Percentiles rank a stretch among this genome's conserved stretches.
phyloP scores from a whole-genome alignment of 192 early-diverging fungal genomes.

The Nowakowskiella sp. region DNA sequence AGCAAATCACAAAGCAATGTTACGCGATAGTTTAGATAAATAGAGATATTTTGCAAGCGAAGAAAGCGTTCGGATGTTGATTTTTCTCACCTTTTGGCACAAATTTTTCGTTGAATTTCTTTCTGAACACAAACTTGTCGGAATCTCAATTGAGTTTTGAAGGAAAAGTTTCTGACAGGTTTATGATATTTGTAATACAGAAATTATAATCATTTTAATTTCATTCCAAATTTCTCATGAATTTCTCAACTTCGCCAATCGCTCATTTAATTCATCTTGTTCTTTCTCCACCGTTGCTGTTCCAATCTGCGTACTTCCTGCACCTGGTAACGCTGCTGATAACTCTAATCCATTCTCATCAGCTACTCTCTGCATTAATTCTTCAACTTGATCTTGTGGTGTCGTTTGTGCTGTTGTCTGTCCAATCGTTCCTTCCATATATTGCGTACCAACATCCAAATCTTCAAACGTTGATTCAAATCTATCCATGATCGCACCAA shows the following conservation, averaged over 20 bases:
- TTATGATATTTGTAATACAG: too few relatives aligned
- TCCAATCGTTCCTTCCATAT: slow-evolving; percentile 92
- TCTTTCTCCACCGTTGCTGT: slow-evolving; percentile 42
- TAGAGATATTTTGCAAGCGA: too few relatives aligned
- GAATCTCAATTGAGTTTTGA: too few relatives aligned
- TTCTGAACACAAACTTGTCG: too few relatives aligned
- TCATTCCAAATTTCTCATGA: too few relatives aligned
- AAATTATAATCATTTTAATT: too few relatives aligned
- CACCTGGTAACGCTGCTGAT: slow-evolving; percentile 58
- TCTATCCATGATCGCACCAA: slow-evolving; percentile 96
- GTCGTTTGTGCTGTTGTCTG: slow-evolving; percentile 78
- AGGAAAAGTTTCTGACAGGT: too few relatives aligned
- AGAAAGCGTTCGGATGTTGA: too few relatives aligned
- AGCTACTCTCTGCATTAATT: slow-evolving; percentile 91
- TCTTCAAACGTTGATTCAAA: slow-evolving; percentile 97
- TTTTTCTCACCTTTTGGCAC: too few relatives aligned
- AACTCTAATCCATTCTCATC: slow-evolving; percentile 93
- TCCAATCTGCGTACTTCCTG: slow-evolving; percentile 18
- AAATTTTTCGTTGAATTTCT: too few relatives aligned
- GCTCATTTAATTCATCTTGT: slow-evolving; percentile 50
- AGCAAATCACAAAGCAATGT: too few relatives aligned
- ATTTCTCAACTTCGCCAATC: slow-evolving; percentile 57
- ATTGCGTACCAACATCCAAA: slow-evolving; percentile 92
- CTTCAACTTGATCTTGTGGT: slow-evolving; percentile 86
- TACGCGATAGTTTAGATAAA: too few relatives aligned